These are phyloP conservation scores for Agaricus blazei DNA, from an alignment of 768 basidiomycete genomes.

Conservation along the genomic window DNA sequence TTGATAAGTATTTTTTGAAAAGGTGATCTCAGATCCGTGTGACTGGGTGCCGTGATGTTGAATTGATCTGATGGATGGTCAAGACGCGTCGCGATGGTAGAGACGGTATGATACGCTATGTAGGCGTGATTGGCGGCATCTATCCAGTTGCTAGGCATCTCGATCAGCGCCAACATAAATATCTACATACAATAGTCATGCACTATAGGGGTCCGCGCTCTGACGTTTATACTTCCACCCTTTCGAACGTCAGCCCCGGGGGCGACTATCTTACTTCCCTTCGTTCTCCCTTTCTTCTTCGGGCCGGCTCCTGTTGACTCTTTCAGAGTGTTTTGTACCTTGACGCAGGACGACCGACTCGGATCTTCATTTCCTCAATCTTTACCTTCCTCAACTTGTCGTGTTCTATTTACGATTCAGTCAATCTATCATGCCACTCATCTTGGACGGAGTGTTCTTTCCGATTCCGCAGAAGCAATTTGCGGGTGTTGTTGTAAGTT, in stretches of 20 bases:
- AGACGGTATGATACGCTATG: not conserved
- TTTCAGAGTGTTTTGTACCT: conserved; percentile 20
- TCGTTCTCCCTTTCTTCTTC: conserved; percentile 20
- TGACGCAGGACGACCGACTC: conserved; percentile 36
- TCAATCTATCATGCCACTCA: not conserved
- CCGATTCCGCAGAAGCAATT: conserved; percentile 26
- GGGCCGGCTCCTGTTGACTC: conserved; percentile 28
- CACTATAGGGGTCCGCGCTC: conserved; percentile 5
- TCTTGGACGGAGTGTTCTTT: conserved; percentile 19
- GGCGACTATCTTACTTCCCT: conserved; percentile 14
- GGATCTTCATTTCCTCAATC: conserved; percentile 13
- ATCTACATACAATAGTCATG: conserved; percentile 3
- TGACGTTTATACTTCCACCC: too few relatives aligned
- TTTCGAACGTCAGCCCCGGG: conserved; percentile 6
- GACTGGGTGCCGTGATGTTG: not conserved
- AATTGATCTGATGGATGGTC: not conserved
- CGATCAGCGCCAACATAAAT: not conserved
- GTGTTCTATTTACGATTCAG: not conserved
- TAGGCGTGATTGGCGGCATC: not conserved
- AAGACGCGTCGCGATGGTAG: too few relatives aligned
- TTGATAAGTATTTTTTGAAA: conserved; percentile 35
- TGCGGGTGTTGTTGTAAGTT: conserved; percentile 34
- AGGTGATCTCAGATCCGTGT: conserved; percentile 17
- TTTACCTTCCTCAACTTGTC: conserved; percentile 10
- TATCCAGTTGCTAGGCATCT: conserved; percentile 2